Evolutionary conservation across 495 filamentous ascomycete genomes (phyloP).

Genomic region (Talaromyces nanjingensis): DNA sequence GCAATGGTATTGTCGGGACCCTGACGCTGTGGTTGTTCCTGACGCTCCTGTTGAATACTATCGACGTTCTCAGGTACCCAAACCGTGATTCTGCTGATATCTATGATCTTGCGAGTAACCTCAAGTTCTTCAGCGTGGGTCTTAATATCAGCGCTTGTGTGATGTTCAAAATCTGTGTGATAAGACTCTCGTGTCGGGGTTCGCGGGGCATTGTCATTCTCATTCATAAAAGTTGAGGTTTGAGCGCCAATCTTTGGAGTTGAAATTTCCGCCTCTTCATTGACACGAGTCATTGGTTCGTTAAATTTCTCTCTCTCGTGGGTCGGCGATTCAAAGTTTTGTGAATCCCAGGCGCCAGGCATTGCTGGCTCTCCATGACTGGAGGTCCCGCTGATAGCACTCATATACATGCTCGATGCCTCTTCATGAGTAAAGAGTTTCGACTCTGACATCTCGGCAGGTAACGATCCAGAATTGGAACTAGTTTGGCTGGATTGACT

Average conservation of each 20-base stretch:
- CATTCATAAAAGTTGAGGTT: neutral
- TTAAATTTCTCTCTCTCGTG: neutral
- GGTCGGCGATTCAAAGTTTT: conserved; percentile 11
- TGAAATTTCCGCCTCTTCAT: conserved; percentile 17
- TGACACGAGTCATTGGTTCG: neutral
- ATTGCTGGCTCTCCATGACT: conserved; percentile 40
- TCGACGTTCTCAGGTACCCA: conserved; percentile 25
- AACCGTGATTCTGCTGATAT: conserved; percentile 26
- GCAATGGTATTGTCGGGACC: neutral
- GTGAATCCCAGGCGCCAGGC: conserved; percentile 55
- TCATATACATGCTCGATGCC: conserved; percentile 95
- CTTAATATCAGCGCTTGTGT: neutral
- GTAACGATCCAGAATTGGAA: conserved; percentile 12
- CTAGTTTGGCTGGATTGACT: conserved; percentile 3
- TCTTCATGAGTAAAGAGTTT: conserved; percentile 84
- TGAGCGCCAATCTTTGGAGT: conserved; percentile 25
- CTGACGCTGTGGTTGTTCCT: neutral
- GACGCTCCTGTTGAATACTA: conserved; percentile 6
- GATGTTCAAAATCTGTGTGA: neutral
- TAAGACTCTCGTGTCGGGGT: neutral
- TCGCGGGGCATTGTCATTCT: neutral
- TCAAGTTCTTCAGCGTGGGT: conserved; percentile 12
- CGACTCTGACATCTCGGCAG: conserved; percentile 60
- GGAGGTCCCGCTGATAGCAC: conserved; percentile 48
- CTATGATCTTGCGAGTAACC: conserved; percentile 27